Percentiles rank a stretch among this genome's conserved stretches.
phyloP scores from a whole-genome alignment of 192 early-diverging fungal species.

The Coemansia sp. region DNA sequence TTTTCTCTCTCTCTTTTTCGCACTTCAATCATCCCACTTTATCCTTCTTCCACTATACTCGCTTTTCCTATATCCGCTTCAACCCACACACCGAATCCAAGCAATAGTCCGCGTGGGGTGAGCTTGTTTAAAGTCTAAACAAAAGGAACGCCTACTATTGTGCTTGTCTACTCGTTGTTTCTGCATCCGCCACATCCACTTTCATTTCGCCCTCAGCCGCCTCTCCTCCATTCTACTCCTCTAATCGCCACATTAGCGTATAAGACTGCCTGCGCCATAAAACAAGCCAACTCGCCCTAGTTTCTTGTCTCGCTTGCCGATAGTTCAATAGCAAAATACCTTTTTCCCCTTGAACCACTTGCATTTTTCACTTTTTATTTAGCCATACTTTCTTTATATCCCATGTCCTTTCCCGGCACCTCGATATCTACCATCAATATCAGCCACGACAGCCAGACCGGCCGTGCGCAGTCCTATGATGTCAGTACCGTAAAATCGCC shows the following conservation, averaged over 20 bases:
- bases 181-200: not conserved
- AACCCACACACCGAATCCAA: not conserved
- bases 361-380: constrained; percentile 7
- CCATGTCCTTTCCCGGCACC: constrained; percentile 20
- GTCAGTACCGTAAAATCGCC: constrained; percentile 14
- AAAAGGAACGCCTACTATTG: constrained; percentile 4
- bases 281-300: not conserved
- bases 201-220: not conserved
- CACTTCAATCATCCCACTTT: not conserved
- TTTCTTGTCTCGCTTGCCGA: not conserved
- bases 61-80: not conserved
- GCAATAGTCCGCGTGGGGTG: constrained; percentile 4
- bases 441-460: constrained; percentile 20
- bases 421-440: constrained; percentile 30
- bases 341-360: not conserved
- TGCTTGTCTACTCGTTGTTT: not conserved
- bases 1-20: not conserved
- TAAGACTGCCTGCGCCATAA: not conserved
- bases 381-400: not conserved
- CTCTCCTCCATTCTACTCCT: constrained; percentile 2
- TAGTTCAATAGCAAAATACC: not conserved
- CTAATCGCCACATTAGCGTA: not conserved
- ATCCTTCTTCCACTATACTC: not conserved
- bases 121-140: not conserved
- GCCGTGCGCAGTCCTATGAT: constrained; percentile 12